A percentile compares a stretch with the other conserved stretches of the same genome.
phyloP scores from a whole-genome alignment of 306 rosid species.

The Albizia julibrissin region DNA sequence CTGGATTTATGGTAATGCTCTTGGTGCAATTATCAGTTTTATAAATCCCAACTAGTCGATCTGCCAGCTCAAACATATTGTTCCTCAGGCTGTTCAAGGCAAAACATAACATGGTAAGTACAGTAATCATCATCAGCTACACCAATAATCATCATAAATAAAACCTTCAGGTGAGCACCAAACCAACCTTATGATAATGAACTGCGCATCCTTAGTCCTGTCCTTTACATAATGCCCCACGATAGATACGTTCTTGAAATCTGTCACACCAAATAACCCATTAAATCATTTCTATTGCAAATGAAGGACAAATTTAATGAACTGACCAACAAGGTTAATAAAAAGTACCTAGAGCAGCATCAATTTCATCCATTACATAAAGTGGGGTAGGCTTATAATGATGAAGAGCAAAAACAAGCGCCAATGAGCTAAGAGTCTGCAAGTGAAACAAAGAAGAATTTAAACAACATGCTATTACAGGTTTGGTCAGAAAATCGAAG shows the following conservation, averaged over 20 bases:
- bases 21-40: conserved; percentile 95
- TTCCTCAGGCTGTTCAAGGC: conserved; percentile 70
- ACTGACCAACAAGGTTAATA: conserved; percentile 2
- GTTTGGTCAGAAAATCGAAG: conserved; percentile 11
- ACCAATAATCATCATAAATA: background rate
- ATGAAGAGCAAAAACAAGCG: conserved; percentile 97
- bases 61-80: conserved; percentile 97
- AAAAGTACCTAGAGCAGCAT: conserved; percentile 82
- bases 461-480: background rate
- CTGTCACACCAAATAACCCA: conserved; percentile 45
- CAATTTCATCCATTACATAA: conserved; percentile 98
- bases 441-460: conserved; percentile 23
- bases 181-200: conserved; percentile 82
- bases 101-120: conserved; percentile 19
- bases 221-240: conserved; percentile 96
- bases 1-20: conserved; percentile 86
- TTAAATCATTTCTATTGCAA: conserved; percentile 25
- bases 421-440: conserved; percentile 97
- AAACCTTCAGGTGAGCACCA: background rate
- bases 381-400: conserved; percentile 98
- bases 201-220: conserved; percentile 89
- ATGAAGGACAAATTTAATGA: background rate
- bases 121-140: background rate
- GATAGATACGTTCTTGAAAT: conserved; percentile 93
- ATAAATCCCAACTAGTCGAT: conserved; percentile 91